Evolutionary conservation across 75 land plant species (phyloP), one percentile per base, ranked within the genome.

Genomic region (Cupressus sempervirens): DNA sequence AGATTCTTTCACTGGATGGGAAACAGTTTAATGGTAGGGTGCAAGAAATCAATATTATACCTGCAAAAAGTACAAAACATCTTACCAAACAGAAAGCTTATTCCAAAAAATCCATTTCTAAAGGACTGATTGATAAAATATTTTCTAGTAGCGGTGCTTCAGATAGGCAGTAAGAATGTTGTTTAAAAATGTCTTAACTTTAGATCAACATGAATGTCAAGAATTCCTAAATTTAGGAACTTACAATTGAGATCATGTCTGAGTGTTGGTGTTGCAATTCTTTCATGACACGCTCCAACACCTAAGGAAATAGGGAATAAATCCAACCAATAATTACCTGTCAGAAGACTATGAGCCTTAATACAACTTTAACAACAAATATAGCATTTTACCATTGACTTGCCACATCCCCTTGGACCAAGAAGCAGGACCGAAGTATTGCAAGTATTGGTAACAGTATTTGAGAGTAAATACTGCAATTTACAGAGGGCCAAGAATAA

Each of bases 341-440:
- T 32, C 38, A 76, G 65, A 0, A 41, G 18, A 79, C 26, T 43
- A 79, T 16, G 70, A 40, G 43, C 16, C 29, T 70, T 13, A 56
- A 45, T 14, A 80, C 34, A 1, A 50, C 84, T 86, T 43, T 30
- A 54, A 53, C 26, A 85, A 85, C 53, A 15, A 68, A 46, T 14
- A 50, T 41, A 14, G 40, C 23, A 18, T 18, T 40, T 40, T 86
- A 98, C 99, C 92, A 92, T 93, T 65, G 87, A 76, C 87, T 96
- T 96, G 29, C 99, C 99, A 82, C 92, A 94, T 32, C 99, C 99
- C 16, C 97, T 90, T 40, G 98, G 99, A 46, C 99, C 99, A 52
- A 98, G 97, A 38, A 98, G 95, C 75, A 98, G 84, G n/a, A 91
- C 92, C 1, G 99, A 98, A 80, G 94, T 98, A 90, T 95, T 98